These are phyloP conservation scores for Phytophthora sp. DNA, from an alignment of 352 stramenopile genomes.

Conservation along the genomic window DNA sequence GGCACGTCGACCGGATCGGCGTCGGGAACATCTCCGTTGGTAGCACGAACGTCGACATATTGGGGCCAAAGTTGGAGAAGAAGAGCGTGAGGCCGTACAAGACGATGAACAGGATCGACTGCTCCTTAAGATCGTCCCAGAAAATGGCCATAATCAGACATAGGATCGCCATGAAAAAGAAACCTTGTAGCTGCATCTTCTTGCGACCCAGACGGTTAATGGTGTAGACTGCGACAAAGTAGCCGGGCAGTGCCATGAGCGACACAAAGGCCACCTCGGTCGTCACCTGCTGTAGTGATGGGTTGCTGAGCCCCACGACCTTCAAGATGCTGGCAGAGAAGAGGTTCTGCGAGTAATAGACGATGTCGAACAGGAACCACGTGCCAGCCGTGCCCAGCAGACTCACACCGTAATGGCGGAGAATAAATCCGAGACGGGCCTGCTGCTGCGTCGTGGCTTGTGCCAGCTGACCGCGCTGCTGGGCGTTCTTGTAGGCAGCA, in stretches of 20 bases:
- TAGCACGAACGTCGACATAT: slow-evolving; percentile 90
- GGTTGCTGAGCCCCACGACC: slow-evolving; percentile 59
- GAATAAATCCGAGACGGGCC: slow-evolving; percentile 46
- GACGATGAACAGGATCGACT: slow-evolving; percentile 69
- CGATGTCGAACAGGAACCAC: slow-evolving; percentile 90
- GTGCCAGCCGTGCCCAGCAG: slow-evolving; percentile 74
- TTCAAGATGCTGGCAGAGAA: slow-evolving; percentile 77
- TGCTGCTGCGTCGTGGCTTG: not conserved
- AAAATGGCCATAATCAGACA: slow-evolving; percentile 69
- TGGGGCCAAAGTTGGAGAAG: slow-evolving; percentile 89
- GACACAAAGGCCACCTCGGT: slow-evolving; percentile 62
- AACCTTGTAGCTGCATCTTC: slow-evolving; percentile 79
- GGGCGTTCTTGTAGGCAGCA: slow-evolving; percentile 43
- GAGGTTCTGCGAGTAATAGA: slow-evolving; percentile 82
- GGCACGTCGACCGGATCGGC: slow-evolving; percentile 84
- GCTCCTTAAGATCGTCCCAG: slow-evolving; percentile 60
- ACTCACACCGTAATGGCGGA: slow-evolving; percentile 52
- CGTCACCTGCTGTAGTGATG: slow-evolving; percentile 58
- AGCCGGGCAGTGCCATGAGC: slow-evolving; percentile 78
- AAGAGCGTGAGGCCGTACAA: slow-evolving; percentile 81
- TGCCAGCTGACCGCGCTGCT: slow-evolving; percentile 24
- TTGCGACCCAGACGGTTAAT: slow-evolving; percentile 77
- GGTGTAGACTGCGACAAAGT: slow-evolving; percentile 78
- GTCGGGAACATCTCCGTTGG: slow-evolving; percentile 89
- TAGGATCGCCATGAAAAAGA: slow-evolving; percentile 68